Evolutionary conservation across 192 early-diverging fungal species (phyloP).

Genomic region (Backusella morwellensis): DNA sequence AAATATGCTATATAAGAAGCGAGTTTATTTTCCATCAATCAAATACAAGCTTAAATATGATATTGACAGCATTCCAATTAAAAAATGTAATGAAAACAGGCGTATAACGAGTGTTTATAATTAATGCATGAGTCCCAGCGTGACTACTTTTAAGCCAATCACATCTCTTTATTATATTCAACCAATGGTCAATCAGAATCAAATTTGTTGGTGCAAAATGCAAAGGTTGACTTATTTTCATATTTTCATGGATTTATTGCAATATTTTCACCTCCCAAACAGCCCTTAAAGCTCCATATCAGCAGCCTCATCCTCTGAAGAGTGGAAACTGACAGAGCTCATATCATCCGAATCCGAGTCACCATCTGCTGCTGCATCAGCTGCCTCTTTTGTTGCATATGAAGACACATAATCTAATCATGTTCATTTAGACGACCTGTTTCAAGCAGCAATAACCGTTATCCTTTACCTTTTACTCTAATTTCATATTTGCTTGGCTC

Average conservation of each 20-base stretch:
- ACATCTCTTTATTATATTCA: no score
- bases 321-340: slow-evolving; percentile 81
- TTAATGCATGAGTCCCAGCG: no score
- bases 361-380: slow-evolving; percentile 71
- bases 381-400: slow-evolving; percentile 86
- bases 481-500: slow-evolving; percentile 86
- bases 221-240: not conserved
- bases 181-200: no score
- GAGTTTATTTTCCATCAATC: no score
- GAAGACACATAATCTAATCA: slow-evolving; percentile 72
- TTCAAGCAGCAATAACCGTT: not conserved
- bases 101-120: no score
- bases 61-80: no score
- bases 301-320: slow-evolving; percentile 77
- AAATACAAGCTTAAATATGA: no score
- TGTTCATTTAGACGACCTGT: not conserved
- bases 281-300: slow-evolving; percentile 71
- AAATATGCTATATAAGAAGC: no score
- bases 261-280: not conserved
- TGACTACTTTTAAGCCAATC: no score
- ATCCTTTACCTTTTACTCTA: slow-evolving; percentile 81
- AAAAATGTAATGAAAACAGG: no score
- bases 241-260: not conserved
- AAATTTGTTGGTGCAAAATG: no score
- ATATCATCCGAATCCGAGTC: slow-evolving; percentile 69